Conservation (phyloP, 2,329 filamentous ascomycete genomes). For the Phaeosphaeriaceae sp. region DNA sequence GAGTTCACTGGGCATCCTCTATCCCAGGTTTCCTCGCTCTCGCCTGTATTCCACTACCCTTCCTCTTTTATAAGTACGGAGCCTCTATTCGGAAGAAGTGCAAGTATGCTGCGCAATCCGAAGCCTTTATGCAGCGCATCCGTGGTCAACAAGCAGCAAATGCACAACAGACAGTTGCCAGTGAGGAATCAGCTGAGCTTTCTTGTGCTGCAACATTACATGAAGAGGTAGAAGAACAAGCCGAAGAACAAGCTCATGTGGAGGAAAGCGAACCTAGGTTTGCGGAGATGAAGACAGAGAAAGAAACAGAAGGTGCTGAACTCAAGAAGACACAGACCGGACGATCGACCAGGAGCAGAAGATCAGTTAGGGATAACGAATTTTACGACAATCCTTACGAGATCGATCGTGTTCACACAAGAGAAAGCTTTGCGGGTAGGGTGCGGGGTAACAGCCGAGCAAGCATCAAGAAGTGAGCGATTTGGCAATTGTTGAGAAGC, state of each 20-base stretch:
- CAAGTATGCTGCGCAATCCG: slow-evolving; percentile 72
- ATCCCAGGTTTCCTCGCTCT: slow-evolving; percentile 77
- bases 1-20: slow-evolving; percentile 77
- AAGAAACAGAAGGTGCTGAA: slow-evolving; percentile 33
- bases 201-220: slow-evolving; percentile 33
- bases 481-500: not conserved
- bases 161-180: slow-evolving; percentile 14
- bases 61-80: slow-evolving; percentile 78
- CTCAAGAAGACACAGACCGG: slow-evolving; percentile 40
- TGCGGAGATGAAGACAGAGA: slow-evolving; percentile 48
- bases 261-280: slow-evolving; percentile 39
- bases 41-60: slow-evolving; percentile 74
- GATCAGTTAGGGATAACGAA: slow-evolving; percentile 32
- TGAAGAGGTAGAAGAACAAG: slow-evolving; percentile 23
- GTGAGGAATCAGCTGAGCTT: slow-evolving; percentile 23
- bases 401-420: slow-evolving; percentile 56
- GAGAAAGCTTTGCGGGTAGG: slow-evolving; percentile 51
- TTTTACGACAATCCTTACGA: slow-evolving; percentile 57
- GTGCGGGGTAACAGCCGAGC: slow-evolving; percentile 27
- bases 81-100: slow-evolving; percentile 67
- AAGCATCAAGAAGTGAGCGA: slow-evolving; percentile 11
- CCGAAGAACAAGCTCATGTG: slow-evolving; percentile 36
- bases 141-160: slow-evolving; percentile 40
- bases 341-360: slow-evolving; percentile 32
- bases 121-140: slow-evolving; percentile 62